Evolutionary conservation across 176 grass and related monocot species (phyloP).

Genomic region (Zoysia japonica): DNA sequence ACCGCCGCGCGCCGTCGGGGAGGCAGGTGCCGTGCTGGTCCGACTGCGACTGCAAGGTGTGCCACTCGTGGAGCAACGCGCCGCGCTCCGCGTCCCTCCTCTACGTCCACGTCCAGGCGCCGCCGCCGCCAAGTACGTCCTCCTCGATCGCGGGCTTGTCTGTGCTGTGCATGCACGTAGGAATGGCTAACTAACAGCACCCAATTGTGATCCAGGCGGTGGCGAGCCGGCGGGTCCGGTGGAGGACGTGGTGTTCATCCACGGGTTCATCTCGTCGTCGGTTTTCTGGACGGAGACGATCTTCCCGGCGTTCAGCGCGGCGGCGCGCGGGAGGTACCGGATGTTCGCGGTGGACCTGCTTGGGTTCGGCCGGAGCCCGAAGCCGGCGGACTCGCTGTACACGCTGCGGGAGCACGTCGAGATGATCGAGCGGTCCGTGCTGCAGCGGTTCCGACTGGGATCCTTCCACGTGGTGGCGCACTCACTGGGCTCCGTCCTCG

Average conservation of each 20-base stretch:
- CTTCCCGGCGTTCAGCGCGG: constrained; percentile 69
- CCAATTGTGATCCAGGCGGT: no score
- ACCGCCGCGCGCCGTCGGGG: constrained; percentile 10
- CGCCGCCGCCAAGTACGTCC: background rate
- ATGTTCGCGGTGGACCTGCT: constrained; percentile 91
- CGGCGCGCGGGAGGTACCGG: constrained; percentile 43
- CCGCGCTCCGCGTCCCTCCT: constrained; percentile 40
- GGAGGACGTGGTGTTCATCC: constrained; percentile 89
- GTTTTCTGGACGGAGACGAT: constrained; percentile 95
- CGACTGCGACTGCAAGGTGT: constrained; percentile 95
- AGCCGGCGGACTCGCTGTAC: constrained; percentile 90
- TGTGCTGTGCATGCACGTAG: no score
- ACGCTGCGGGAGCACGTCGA: constrained; percentile 88
- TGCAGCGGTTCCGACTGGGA: constrained; percentile 53
- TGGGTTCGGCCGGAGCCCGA: constrained; percentile 90
- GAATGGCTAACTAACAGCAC: no score
- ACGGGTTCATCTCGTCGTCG: constrained; percentile 95
- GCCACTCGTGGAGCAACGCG: constrained; percentile 71
- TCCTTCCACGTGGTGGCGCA: constrained; percentile 86
- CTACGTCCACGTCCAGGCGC: constrained; percentile 68
- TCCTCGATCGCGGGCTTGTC: no score
- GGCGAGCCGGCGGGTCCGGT: background rate
- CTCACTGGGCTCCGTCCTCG: constrained; percentile 83
- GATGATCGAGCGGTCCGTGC: constrained; percentile 89
- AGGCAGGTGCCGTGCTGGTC: constrained; percentile 74